Evolutionary conservation across 140 eudicot genomes (phyloP).

Genomic region (Anethum foeniculum): DNA sequence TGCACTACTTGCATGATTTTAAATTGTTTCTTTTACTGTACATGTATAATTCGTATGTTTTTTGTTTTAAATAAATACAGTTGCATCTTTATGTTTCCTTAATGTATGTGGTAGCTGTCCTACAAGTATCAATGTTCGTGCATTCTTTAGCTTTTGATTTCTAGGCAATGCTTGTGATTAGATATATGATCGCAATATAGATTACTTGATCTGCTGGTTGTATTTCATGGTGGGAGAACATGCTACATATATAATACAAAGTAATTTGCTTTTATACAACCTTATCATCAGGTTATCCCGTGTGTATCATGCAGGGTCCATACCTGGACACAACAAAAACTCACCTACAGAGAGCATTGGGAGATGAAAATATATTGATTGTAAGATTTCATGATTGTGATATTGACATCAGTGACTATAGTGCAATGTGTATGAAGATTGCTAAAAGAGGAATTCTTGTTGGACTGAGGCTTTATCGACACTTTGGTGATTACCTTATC

Average conservation of each 20-base stretch:
- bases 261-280: neutral
- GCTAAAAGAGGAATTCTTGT: conserved; percentile 53
- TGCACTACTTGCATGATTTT: too few relatives aligned
- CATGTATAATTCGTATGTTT: neutral
- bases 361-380: conserved; percentile 58
- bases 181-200: neutral
- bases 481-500: conserved; percentile 45
- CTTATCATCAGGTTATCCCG: neutral
- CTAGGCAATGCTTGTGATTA: neutral
- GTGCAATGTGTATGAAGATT: conserved; percentile 18
- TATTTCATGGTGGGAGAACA: neutral
- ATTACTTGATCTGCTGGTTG: neutral
- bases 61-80: neutral
- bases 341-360: conserved; percentile 55
- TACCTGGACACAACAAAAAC: conserved; percentile 38
- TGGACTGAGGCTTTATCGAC: conserved; percentile 45
- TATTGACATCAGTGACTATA: neutral
- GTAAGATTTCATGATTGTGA: conserved; percentile 44
- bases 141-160: neutral
- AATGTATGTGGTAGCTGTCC: neutral
- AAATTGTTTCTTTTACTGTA: neutral
- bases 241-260: neutral
- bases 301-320: conserved; percentile 49
- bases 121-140: neutral
- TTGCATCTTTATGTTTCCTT: neutral